phyloP scores from a whole-genome alignment of 2,329 filamentous ascomycete genomes.

The Ophiobolus disseminans region DNA sequence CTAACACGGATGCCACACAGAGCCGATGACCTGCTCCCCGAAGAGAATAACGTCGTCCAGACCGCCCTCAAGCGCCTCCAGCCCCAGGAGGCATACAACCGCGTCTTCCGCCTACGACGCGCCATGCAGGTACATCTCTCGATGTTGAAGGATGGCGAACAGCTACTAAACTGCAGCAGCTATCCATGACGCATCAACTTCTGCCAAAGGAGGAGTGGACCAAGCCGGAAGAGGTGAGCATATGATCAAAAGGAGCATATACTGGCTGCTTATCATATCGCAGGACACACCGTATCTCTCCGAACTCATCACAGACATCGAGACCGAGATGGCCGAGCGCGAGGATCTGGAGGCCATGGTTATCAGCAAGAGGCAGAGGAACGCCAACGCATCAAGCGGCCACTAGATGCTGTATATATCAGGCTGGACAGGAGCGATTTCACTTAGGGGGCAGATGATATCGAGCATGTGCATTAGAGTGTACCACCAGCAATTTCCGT shows the following conservation, averaged over 20 bases:
- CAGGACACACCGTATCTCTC: constrained; percentile 72
- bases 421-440: constrained; percentile 16
- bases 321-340: constrained; percentile 71
- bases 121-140: constrained; percentile 83
- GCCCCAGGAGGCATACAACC: constrained; percentile 91
- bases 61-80: constrained; percentile 89
- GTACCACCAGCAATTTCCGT: constrained; percentile 37
- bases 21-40: constrained; percentile 91
- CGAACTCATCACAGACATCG: constrained; percentile 72
- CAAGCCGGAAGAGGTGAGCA: constrained; percentile 68
- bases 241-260: background rate
- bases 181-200: constrained; percentile 70
- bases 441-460: constrained; percentile 13
- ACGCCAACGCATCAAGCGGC: constrained; percentile 27
- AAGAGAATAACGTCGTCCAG: constrained; percentile 88
- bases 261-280: constrained; percentile 20
- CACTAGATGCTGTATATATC: constrained; percentile 37
- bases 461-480: constrained; percentile 49
- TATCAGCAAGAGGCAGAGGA: constrained; percentile 55
- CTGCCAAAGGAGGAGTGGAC: constrained; percentile 71
- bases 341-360: constrained; percentile 72
- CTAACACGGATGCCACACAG: constrained; percentile 59
- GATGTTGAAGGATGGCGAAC: background rate
- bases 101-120: constrained; percentile 94
- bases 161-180: constrained; percentile 54